Base-by-base conservation (phyloP, 2,329 filamentous ascomycete species). In the Penicillium sp. region DNA sequence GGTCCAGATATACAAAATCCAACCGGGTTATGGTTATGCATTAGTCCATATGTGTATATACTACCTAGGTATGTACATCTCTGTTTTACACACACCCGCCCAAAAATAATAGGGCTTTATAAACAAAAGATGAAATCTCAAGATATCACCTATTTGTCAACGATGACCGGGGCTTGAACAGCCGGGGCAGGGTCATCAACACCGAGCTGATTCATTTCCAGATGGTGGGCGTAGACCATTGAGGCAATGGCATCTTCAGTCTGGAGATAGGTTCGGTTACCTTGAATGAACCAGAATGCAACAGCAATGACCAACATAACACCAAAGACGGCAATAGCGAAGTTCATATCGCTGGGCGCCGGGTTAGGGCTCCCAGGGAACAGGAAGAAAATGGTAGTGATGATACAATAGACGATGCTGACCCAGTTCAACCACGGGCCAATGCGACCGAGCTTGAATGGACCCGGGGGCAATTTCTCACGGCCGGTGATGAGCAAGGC, bases 381-480 rank as follows among this genome's bases (percentile, higher is more conserved):
- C 66, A 84, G 81, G 76, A 84, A 84, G 69, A 84, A 83, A 27
- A 84, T 74, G 0, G 80, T 81, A 1, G 81, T 83, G 53, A 84
- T 67, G 50, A 68, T 69, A 64, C 81, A 84, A 68, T 84, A 84
- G 12, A 82, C 62, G 33, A 84, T 70, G 3, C 80, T 81, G 35
- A 82, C 62, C 75, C 78, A 80, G 66, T 83, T 82, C 55, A 77
- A 59, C n/a, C 73, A 51, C 0, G 75, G 61, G 0, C 81, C 81
- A n/a, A 75, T 73, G 27, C 71, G 71, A 21, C 82, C 82, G 0
- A 84, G 74, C 0, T 65, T 61, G 65, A 84, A 82, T 6, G 71
- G 62, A 2, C 72, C 78, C 0, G 78, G 71, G 0, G 82, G 80
- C 1, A 85, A 73, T 62, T 78, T 81, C 45, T 84, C 80, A 13